Evolutionary conservation across 139 green algal genomes (phyloP), one percentile per base, ranked within the genome.

Genomic region (Coccomyxa sp.): DNA sequence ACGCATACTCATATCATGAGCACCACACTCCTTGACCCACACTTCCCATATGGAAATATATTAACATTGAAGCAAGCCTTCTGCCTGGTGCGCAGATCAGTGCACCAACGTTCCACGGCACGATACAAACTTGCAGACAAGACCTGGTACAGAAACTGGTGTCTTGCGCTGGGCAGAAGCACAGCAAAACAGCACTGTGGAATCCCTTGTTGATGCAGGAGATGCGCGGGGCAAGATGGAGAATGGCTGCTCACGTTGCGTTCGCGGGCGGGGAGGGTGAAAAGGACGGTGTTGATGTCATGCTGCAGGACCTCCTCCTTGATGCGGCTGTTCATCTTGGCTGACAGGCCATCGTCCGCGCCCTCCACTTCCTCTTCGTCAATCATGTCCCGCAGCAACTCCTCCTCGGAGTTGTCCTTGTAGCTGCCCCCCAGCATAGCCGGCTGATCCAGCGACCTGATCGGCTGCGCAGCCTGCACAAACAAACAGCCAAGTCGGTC

Each of bases 231-330:
- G 38, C 38, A 51, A 51, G 38, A 51, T 51, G 38, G 7, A 51
- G 38, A 7, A 51, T 7, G 38, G 38, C 38, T 51, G 63, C 63
- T 81, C 10, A 86, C 83, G 60, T 86, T 86, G 38, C 90, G 89
- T 87, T 99, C 97, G 1, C 96, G 93, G 67, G 88, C 84, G 12
- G 82, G 81, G 31, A 99, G 91, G 13, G 86, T 93, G 58, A 87
- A 66, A 84, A 99, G 88, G 78, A 95, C 89, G 58, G 82, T 83
- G 76, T 95, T 92, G 45, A 98, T 75, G 82, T 98, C 94, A 21
- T 88, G 67, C 81, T 90, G 81, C 74, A 98, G 82, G 31, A 58
- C 77, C 10, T 87, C 60, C 9, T 45, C 66, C 16, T 85, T 17
- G 27, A 21, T 13, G 38, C 23, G 11, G 32, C 31, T n/a, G 67